Conservation (phyloP, 768 basidiomycete species). For the Termitomyces sp. region DNA sequence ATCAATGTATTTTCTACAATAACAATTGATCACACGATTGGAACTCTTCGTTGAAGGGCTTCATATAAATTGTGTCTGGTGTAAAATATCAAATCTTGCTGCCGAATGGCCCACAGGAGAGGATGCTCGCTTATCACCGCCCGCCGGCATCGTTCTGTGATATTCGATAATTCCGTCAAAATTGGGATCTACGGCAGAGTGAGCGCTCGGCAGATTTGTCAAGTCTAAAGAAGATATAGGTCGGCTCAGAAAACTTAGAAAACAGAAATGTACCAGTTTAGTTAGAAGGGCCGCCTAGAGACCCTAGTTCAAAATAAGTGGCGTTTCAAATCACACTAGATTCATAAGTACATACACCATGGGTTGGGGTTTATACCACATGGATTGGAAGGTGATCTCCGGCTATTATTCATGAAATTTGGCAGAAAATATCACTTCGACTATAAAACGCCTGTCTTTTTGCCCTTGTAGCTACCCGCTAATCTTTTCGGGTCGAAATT, state of each 20-base stretch:
- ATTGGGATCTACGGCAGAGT: neutral
- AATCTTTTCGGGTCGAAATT: neutral
- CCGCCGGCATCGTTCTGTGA: neutral
- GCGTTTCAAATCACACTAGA: neutral
- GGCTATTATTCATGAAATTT: neutral
- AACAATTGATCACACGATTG: neutral
- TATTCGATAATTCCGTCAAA: neutral
- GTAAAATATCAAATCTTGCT: neutral
- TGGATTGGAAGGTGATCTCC: neutral
- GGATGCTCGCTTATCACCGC: neutral
- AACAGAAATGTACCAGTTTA: neutral
- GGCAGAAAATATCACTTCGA: no score
- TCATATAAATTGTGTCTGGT: neutral
- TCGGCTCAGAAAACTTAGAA: no score
- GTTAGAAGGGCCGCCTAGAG: neutral
- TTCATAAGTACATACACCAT: neutral
- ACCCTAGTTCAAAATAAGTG: neutral
- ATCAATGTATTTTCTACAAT: neutral
- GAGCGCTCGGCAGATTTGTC: neutral
- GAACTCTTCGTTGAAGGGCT: neutral
- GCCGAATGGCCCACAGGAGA: neutral
- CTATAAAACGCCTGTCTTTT: neutral
- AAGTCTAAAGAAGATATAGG: no score
- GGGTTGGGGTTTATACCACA: neutral
- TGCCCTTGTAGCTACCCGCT: neutral